Conservation (phyloP, 1,284 basidiomycete genomes). For the Tremellales sp. region DNA sequence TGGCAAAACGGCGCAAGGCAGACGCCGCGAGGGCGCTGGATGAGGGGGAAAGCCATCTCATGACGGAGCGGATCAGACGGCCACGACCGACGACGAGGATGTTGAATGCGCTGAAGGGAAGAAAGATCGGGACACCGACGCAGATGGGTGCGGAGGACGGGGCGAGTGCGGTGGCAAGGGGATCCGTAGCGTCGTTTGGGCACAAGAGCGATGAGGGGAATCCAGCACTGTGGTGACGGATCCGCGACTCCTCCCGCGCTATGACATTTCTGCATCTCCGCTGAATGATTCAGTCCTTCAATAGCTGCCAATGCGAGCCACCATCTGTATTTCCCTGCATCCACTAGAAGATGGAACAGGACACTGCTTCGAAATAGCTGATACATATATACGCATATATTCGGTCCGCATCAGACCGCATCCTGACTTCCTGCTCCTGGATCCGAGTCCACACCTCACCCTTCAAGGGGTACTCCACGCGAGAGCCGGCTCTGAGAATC, state of each 20-base stretch:
- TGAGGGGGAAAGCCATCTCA: conserved; percentile 10
- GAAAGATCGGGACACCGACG: conserved; percentile 18
- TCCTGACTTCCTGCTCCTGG: neutral
- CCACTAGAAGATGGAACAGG: too few relatives aligned
- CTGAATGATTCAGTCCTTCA: neutral
- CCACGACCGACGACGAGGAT: conserved; percentile 14
- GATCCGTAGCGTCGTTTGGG: too few relatives aligned
- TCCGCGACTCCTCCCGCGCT: too few relatives aligned
- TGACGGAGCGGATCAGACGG: neutral
- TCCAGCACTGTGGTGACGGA: too few relatives aligned
- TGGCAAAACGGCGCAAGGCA: neutral
- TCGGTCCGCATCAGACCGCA: neutral
- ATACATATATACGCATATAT: too few relatives aligned
- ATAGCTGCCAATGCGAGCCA: neutral
- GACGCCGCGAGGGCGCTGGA: neutral
- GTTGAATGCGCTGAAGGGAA: conserved; percentile 19
- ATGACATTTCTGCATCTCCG: neutral
- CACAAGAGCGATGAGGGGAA: too few relatives aligned
- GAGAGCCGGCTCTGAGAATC: neutral
- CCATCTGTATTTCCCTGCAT: too few relatives aligned
- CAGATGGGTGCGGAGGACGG: conserved; percentile 10
- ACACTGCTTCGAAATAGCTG: too few relatives aligned
- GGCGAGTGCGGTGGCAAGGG: conserved; percentile 1
- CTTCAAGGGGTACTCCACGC: neutral
- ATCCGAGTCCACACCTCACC: neutral